Evolutionary conservation across 768 basidiomycete genomes (phyloP), one percentile per base, ranked within the genome.

Genomic region (Podaxis pistillaris): DNA sequence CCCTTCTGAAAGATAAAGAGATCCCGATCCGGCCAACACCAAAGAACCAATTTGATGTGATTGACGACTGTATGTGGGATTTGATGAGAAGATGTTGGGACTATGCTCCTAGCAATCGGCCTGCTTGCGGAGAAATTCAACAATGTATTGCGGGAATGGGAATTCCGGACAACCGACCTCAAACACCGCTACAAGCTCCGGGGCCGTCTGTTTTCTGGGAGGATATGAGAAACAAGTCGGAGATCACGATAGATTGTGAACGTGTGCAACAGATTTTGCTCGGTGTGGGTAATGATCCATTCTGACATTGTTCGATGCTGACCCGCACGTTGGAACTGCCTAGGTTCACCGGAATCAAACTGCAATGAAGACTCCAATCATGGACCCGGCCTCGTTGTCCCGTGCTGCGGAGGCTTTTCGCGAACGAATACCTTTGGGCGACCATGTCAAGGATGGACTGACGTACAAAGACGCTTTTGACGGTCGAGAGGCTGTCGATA

Each of bases 391-490:
- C 1, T 80, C 98, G 26, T 84, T 98, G 7, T 98, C 96, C 22
- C 89, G 90, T 63, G 95, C 98, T 12, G 95, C 96, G 1, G 92
- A 93, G 65, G 94, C 93, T 3, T 97, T 99, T 79, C 89, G 88
- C 55, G 85, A 90, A 63, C 89, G 94, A 50, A 87, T 98, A 68
- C 69, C 78, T 12, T 77, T 94, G 50, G 71, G 84, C 11, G 95
- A 98, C 75, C 84, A 90, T 57, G 76, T 90, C 74, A 99, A 99
- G 74, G 96, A 99, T 71, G 96, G 94, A 1, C 83, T 99, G 67
- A 93, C 93, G 5, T 99, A 98, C 79, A 94, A 92, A 70, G 93
- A 96, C 69, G 87, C 94, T 1, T 99, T 99, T 68, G 96, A 98
- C 72, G 97, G 97, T 3, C 88, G 96, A 30, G 94, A 96, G 69